A percentile compares a stretch with the other conserved stretches of the same genome.
Evolutionary conservation across 768 basidiomycete species (phyloP).

Genomic region (Erythrobasidium yunnanense): DNA sequence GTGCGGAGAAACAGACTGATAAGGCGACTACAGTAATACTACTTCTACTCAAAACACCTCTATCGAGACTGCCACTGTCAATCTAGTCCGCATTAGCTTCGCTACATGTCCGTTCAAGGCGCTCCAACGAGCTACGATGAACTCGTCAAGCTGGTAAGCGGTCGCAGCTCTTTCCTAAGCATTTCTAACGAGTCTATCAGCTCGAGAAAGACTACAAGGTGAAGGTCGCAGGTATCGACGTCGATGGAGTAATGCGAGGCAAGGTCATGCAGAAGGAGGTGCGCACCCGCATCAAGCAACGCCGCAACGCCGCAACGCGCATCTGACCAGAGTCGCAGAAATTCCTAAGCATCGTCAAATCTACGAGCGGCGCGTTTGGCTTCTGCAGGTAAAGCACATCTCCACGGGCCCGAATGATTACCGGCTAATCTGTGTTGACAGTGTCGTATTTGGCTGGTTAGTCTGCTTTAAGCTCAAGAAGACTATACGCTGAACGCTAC

Average conservation of each 20-base stretch:
- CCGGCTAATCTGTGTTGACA: background rate
- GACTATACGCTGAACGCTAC: no score
- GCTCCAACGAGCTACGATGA: slow-evolving; percentile 15
- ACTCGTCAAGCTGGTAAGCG: slow-evolving; percentile 4
- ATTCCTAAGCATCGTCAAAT: slow-evolving; percentile 26
- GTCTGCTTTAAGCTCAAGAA: slow-evolving; percentile 43
- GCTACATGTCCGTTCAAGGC: background rate
- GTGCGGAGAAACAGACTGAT: no score
- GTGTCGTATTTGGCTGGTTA: slow-evolving; percentile 34
- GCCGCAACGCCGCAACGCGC: background rate
- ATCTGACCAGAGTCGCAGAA: slow-evolving; percentile 5
- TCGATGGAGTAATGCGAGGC: slow-evolving; percentile 29
- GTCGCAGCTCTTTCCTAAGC: background rate
- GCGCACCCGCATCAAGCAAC: no score
- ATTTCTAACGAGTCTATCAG: background rate
- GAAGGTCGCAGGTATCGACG: slow-evolving; percentile 28
- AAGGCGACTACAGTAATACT: no score
- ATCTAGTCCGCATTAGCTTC: background rate
- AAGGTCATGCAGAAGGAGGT: slow-evolving; percentile 22
- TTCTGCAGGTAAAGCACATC: slow-evolving; percentile 25
- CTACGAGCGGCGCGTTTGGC: slow-evolving; percentile 16
- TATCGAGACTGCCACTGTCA: no score
- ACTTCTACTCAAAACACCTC: no score
- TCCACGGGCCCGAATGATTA: background rate
- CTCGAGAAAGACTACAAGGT: slow-evolving; percentile 26